phyloP scores from a whole-genome alignment of 345 rosid species.

The Iberis pinnata region DNA sequence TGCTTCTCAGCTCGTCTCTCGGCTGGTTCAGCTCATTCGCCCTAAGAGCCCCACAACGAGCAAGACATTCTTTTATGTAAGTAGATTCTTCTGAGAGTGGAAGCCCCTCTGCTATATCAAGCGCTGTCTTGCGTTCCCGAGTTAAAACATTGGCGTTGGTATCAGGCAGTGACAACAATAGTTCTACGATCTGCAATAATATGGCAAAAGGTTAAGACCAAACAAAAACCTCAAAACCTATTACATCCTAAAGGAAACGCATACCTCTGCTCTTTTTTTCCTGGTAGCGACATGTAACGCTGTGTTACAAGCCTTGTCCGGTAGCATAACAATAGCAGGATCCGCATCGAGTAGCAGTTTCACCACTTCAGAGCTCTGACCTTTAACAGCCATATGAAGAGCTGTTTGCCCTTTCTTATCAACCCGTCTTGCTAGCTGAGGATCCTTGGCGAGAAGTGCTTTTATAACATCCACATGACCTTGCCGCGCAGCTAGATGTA shows the following conservation, averaged over 20 bases:
- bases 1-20: conserved; percentile 80
- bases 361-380: conserved; percentile 83
- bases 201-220: conserved; percentile 2
- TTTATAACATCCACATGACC: conserved; percentile 73
- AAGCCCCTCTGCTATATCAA: conserved; percentile 89
- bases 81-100: conserved; percentile 76
- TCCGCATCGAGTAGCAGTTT: conserved; percentile 82
- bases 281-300: conserved; percentile 95
- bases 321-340: conserved; percentile 92
- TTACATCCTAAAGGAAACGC: background rate
- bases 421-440: conserved; percentile 78
- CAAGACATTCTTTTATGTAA: conserved; percentile 60
- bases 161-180: conserved; percentile 68
- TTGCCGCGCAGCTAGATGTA: conserved; percentile 87
- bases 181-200: conserved; percentile 69
- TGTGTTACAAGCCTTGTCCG: conserved; percentile 83
- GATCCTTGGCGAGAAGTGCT: conserved; percentile 69
- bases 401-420: conserved; percentile 97
- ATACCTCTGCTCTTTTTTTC: conserved; percentile 82
- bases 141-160: conserved; percentile 82
- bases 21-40: conserved; percentile 97
- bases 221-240: conserved; percentile 1
- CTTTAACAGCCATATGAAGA: conserved; percentile 94
- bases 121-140: conserved; percentile 87
- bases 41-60: conserved; percentile 65